Base-by-base conservation (phyloP, 2,329 filamentous ascomycete species). In the Talaromyces sp. region DNA sequence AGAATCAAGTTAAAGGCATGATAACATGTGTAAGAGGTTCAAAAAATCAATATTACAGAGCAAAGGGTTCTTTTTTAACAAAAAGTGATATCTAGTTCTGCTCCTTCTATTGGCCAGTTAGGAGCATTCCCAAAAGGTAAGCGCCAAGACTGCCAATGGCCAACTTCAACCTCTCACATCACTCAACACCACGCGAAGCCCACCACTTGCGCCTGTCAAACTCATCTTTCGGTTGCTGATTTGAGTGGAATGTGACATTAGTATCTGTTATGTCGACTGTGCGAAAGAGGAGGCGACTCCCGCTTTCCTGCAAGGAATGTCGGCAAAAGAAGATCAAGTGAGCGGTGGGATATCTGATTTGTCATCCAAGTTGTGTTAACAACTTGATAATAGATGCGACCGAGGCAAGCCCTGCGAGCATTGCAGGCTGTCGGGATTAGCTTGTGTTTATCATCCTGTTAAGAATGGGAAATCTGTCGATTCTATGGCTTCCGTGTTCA, bases 341-440 rank as follows among this genome's bases (percentile, higher is more conserved):
- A 66, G 51, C 5, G 32, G 11, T 4, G 62, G 64, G 9, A 41
- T 57, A 21, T 35, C 51, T 32, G 65, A 70, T 58, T 53, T 5
- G 38, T 5, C 9, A 35, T 62, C 41, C 81, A 80, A 70, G 80
- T 52, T 68, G 31, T 55, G 56, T 61, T 63, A 35, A 56, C 10
- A 38, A 51, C 26, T 38, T n/a, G 17, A 38, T 11, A 24, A 35
- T 29, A 56, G 58, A 41, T 59, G 58, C 19, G 58, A 59, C 26
- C 38, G 58, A 38, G 8, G 19, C 13, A 59, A 55, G 8, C 58
- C 58, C 14, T 59, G 52, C 31, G 52, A 56, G 21, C 52, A 55
- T 27, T 59, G 58, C 58, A 59, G 54, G 27, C 8, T 10, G 9
- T 38, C 29, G 46, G 13, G 24, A 19, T 32, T 58, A 17, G 57